phyloP scores from a whole-genome alignment of 78 protist genomes.

The Salpingoeca rosetta region DNA sequence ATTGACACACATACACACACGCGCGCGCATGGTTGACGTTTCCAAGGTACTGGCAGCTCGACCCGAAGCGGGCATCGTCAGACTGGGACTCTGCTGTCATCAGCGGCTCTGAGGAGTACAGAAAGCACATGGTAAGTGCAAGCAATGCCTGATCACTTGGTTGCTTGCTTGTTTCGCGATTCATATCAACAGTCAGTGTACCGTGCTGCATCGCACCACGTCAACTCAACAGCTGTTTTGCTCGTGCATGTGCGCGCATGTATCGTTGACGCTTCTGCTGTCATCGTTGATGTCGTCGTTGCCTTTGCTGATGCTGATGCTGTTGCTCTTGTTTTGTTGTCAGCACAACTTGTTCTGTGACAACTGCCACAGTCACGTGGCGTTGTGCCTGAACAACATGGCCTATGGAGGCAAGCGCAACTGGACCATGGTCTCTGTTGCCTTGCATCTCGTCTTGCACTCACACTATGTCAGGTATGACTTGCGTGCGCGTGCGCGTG shows the following conservation, averaged over 20 bases:
- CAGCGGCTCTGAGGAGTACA: not conserved
- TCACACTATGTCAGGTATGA: not conserved
- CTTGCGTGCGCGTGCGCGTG: too few species aligned
- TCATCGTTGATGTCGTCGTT: too few species aligned
- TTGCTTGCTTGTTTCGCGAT: too few species aligned
- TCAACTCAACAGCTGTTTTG: too few species aligned
- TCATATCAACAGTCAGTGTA: too few species aligned
- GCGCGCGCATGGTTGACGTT: not conserved
- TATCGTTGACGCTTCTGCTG: too few species aligned
- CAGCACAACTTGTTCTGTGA: slow-evolving; percentile 37
- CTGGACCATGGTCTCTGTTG: slow-evolving; percentile 14
- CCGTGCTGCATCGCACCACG: too few species aligned
- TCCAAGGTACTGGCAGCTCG: not conserved
- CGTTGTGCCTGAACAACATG: slow-evolving; percentile 14
- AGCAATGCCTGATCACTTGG: too few species aligned
- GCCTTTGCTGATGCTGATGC: too few species aligned
- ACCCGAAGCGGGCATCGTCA: not conserved
- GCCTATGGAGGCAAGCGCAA: not conserved
- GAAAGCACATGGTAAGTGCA: not conserved
- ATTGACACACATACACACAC: not conserved
- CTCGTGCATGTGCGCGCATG: too few species aligned
- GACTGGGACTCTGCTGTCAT: not conserved
- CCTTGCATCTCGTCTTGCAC: not conserved
- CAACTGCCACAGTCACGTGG: slow-evolving; percentile 45
- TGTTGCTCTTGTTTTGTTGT: too few species aligned